These are phyloP conservation scores for Jasminum sambac DNA, from an alignment of 257 asterid genomes.

Conservation along the genomic window DNA sequence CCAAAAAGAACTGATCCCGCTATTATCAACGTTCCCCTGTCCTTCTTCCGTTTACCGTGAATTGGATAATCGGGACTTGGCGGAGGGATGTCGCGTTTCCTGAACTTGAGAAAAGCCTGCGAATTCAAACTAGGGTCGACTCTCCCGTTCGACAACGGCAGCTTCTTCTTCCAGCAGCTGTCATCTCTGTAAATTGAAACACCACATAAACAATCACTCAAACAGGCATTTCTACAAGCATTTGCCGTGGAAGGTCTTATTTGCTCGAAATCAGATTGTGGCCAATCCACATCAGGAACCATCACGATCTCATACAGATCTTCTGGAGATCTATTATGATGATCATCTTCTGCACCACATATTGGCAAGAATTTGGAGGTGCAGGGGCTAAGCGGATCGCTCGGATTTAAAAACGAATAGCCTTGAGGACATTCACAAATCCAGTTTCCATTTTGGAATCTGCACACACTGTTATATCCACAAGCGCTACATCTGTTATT, in stretches of 20 bases:
- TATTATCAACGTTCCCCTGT: slow-evolving; percentile 2
- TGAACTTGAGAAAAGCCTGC: background rate
- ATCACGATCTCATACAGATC: slow-evolving; percentile 27
- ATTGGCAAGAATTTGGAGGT: slow-evolving; percentile 34
- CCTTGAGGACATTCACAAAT: slow-evolving; percentile 52
- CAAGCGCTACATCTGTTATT: slow-evolving; percentile 42
- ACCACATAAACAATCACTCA: slow-evolving; percentile 16
- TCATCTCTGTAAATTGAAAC: background rate
- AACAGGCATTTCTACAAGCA: background rate
- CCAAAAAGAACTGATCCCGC: slow-evolving; percentile 23
- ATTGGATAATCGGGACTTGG: slow-evolving; percentile 3
- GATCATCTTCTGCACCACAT: slow-evolving; percentile 28
- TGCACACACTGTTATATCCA: slow-evolving; percentile 58
- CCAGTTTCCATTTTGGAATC: slow-evolving; percentile 30
- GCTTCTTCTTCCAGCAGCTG: slow-evolving; percentile 12
- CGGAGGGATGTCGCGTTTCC: background rate
- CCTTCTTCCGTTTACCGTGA: background rate
- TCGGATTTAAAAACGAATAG: slow-evolving; percentile 42
- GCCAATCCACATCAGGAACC: slow-evolving; percentile 1
- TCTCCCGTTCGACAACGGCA: slow-evolving; percentile 15
- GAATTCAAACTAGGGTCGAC: background rate
- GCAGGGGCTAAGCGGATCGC: slow-evolving; percentile 43
- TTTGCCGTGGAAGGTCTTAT: background rate
- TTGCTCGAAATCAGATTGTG: background rate
- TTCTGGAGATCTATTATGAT: background rate